Evolutionary conservation across 2,329 filamentous ascomycete genomes (phyloP).

Genomic region (Aureobasidium lini): DNA sequence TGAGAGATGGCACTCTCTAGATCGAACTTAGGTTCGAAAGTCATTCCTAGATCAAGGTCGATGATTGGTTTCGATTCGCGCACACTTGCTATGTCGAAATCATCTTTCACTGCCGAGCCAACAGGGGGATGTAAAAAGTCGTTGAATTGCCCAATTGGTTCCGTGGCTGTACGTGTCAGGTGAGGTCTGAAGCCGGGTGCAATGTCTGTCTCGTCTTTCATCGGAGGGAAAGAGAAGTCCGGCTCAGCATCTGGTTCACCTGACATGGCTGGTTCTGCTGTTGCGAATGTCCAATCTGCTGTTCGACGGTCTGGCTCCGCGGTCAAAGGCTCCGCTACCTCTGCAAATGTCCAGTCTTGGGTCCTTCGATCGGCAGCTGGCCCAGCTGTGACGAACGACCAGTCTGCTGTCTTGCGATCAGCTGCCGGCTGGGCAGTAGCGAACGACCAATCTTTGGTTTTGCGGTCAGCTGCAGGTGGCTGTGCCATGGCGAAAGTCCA

Average conservation of each 20-base stretch:
- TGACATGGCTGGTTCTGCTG: conserved; percentile 17
- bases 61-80: conserved; percentile 39
- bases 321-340: conserved; percentile 28
- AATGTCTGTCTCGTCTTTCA: conserved; percentile 20
- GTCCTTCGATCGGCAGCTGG: conserved; percentile 33
- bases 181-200: conserved; percentile 31
- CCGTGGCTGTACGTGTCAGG: conserved; percentile 35
- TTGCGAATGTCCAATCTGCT: conserved; percentile 40
- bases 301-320: conserved; percentile 35
- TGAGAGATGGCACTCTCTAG: conserved; percentile 3
- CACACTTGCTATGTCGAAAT: conserved; percentile 28
- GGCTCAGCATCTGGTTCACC: conserved; percentile 19
- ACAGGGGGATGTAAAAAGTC: conserved; percentile 28
- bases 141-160: conserved; percentile 31
- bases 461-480: conserved; percentile 21
- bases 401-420: conserved; percentile 31
- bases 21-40: conserved; percentile 15
- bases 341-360: conserved; percentile 41
- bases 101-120: conserved; percentile 14
- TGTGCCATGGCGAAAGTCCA: conserved; percentile 41
- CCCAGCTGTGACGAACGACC: conserved; percentile 46
- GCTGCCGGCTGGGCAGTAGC: conserved; percentile 33
- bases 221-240: conserved; percentile 14
- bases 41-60: conserved; percentile 32
- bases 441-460: conserved; percentile 45